Base-by-base conservation (phyloP, 306 rosid genomes). In the Rubus parviflorus region DNA sequence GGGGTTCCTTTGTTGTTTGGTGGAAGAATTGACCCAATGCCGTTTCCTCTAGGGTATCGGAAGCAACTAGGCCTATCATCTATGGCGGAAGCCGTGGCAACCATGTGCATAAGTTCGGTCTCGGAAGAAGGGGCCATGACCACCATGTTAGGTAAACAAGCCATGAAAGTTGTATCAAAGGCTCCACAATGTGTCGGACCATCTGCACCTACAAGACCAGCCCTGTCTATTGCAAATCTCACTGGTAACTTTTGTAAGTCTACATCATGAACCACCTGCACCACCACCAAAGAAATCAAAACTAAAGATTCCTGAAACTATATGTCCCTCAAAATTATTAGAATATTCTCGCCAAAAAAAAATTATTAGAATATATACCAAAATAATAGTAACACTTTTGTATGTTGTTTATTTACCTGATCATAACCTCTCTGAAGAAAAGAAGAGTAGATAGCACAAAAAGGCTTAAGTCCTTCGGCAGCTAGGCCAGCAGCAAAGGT, bases 131-230 rank as follows among this genome's bases (percentile, higher is more conserved):
- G 35, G 35, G 91, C 94, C 94, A 89, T 89, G 17, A 85, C 91
- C 70, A 89, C 90, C 90, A 89, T 89, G 86, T 87, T 89, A 5
- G 94, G 94, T 73, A 89, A 82, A 76, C 91, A 89, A 52, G 89
- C 90, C 94, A 89, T 83, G 82, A 81, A 89, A 11, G 91, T 89
- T 42, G 84, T 84, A 81, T 89, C 93, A 73, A 87, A 89, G n/a
- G 93, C 93, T 45, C 93, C 93, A 13, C 93, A 89, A 41, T 89
- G 93, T 5, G 91, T 89, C 56, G 93, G 93, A 60, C 93, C 93
- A 83, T 89, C 93, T 37, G 91, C 93, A 20, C 93, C 93, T 0
- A 87, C 91, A 48, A 89, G 79, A 9, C 93, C 93, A 38, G 88
- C 93, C 53, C 93, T 83, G 67, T 89, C 93, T 14, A 89, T 22